Conservation (phyloP, 108 stramenopile genomes). For the Stephanodiscus triporus region DNA sequence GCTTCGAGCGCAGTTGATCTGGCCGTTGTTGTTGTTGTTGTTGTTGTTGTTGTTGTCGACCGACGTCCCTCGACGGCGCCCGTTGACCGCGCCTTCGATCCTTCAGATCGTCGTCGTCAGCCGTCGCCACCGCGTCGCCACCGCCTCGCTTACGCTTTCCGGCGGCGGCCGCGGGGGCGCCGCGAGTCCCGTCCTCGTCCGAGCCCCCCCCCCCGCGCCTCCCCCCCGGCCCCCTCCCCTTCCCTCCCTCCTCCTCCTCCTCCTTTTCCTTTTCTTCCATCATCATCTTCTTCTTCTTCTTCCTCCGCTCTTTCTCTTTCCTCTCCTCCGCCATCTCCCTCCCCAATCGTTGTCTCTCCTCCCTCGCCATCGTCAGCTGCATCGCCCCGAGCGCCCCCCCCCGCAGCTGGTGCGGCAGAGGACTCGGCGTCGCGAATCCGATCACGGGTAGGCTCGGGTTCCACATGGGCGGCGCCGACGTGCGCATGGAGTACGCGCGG, state of each 20-base stretch:
- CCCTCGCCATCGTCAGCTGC: conserved; percentile 68
- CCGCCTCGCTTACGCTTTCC: conserved; percentile 14
- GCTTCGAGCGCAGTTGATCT: too few species aligned
- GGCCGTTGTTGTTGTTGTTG: too few species aligned
- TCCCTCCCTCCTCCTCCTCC: conserved; percentile 23
- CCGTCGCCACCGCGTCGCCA: not conserved
- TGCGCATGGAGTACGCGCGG: conserved; percentile 65
- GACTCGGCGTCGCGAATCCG: conserved; percentile 85
- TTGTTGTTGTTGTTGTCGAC: not conserved
- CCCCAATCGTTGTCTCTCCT: conserved; percentile 57
- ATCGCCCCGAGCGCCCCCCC: conserved; percentile 80
- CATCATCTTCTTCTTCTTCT: conserved; percentile 10
- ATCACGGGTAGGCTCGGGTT: conserved; percentile 79
- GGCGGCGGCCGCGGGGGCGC: not conserved
- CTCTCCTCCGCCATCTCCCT: conserved; percentile 28
- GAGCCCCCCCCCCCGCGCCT: not conserved
- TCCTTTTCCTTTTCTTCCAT: conserved; percentile 37
- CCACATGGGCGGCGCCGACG: conserved; percentile 85
- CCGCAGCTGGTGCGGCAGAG: conserved; percentile 83
- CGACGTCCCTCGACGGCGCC: not conserved
- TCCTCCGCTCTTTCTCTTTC: conserved; percentile 44
- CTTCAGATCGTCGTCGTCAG: not conserved
- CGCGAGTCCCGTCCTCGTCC: too few species aligned
- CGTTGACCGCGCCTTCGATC: conserved; percentile 11
- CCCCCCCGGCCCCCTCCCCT: not conserved